Evolutionary conservation across 768 basidiomycete species (phyloP), one percentile per base, ranked within the genome.

Genomic region (Mycena floridula): DNA sequence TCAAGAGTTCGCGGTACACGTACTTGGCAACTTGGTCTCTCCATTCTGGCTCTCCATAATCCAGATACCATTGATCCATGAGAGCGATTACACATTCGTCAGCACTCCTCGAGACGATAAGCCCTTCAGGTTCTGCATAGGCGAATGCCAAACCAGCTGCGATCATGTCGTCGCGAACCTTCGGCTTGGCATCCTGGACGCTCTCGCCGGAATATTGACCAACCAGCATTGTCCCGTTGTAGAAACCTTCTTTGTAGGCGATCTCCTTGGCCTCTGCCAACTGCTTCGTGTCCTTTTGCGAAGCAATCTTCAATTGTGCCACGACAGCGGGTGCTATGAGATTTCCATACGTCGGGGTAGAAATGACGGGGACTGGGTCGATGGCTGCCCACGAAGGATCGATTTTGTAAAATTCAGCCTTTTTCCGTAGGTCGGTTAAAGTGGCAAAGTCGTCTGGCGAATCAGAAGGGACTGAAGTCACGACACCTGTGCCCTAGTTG

Each of bases 41-140:
- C 96, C 96, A 99, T n/a, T 62, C 59, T 1, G 79, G 63, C 69
- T 97, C 92, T 54, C 95, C 96, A 55, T 97, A 99, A 64, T 98
- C 92, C 63, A 98, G 67, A 64, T 98, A 99, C 94, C 95, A 99
- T 65, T 99, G 96, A 61, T 99, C 96, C 81, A 93, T 94, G 52
- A 99, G 68, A 3, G 95, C 94, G 46, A 99, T 92, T 16, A 97
- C 89, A 68, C 96, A 99, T 65, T 97, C 95, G 58, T 99, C 96
- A n/a, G 78, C 81, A 62, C 87, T 91, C 36, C 95, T 75, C 37
- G 85, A 89, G 56, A 93, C 79, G 56, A 97, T 85, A 52, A 89
- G 61, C 45, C 86, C 87, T 63, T 98, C 94, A 1, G 95, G 95
- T 65, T 98, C 95, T 8, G 94, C 92, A 60, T 99, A 99, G 46